Evolutionary conservation across 441 rosid species (phyloP).

Genomic region (Pelargonium fulgidum): DNA sequence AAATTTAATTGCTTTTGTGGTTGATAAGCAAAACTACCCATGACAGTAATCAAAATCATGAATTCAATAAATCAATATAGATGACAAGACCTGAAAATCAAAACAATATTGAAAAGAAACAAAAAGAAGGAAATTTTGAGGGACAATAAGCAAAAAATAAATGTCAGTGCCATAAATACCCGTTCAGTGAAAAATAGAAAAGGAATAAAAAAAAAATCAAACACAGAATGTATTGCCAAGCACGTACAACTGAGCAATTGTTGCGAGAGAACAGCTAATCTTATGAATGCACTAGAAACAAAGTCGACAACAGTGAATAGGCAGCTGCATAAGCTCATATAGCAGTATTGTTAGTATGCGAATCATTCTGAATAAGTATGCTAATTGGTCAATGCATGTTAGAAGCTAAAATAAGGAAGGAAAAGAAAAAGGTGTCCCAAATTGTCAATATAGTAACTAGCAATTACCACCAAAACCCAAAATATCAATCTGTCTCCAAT

Average conservation of each 20-base stretch:
- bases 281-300: neutral
- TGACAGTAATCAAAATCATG: neutral
- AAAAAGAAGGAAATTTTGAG: neutral
- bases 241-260: neutral
- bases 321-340: neutral
- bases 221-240: too few species aligned
- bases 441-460: neutral
- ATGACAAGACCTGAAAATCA: neutral
- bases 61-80: neutral
- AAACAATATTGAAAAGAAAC: neutral
- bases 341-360: neutral
- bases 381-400: neutral
- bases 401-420: neutral
- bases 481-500: neutral
- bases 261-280: neutral
- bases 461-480: neutral
- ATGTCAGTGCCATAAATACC: neutral
- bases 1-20: neutral
- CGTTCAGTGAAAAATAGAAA: too few species aligned
- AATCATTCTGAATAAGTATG: neutral
- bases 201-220: too few species aligned
- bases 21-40: neutral
- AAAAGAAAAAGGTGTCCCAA: neutral
- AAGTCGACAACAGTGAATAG: neutral
- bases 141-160: neutral